A percentile compares a stretch with the other conserved stretches of the same genome.
These are phyloP conservation scores for Pythium monospermum DNA, from an alignment of 352 stramenopile species.

Conservation along the genomic window DNA sequence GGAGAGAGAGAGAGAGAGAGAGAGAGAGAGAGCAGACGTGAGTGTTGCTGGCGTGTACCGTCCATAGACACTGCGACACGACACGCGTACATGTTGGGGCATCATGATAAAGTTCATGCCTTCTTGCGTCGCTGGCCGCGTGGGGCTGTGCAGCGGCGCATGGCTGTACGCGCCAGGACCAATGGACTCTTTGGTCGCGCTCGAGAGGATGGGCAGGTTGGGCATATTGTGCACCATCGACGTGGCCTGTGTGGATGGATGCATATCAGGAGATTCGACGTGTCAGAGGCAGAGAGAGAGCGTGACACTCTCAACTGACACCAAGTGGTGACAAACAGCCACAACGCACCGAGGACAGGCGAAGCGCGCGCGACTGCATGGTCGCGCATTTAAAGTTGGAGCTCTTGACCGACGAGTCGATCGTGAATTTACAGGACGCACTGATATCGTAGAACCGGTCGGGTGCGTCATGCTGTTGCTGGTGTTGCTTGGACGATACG, in stretches of 20 bases:
- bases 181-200: conserved; percentile 40
- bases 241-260: conserved; percentile 30
- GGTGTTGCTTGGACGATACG: conserved; percentile 59
- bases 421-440: conserved; percentile 61
- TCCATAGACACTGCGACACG: neutral
- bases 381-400: conserved; percentile 60
- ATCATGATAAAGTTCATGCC: conserved; percentile 72
- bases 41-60: no score
- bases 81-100: conserved; percentile 41
- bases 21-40: no score
- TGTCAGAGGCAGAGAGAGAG: no score
- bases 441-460: conserved; percentile 77
- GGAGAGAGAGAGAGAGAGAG: no score
- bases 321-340: neutral
- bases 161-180: conserved; percentile 49
- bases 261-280: no score
- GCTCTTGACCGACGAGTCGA: conserved; percentile 55
- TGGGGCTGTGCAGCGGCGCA: conserved; percentile 3
- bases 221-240: conserved; percentile 74
- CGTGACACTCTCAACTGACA: no score
- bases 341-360: conserved; percentile 47
- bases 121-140: conserved; percentile 23
- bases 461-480: conserved; percentile 40
- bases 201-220: conserved; percentile 53
- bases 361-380: conserved; percentile 51